A percentile compares a stretch with the other conserved stretches of the same genome.
Conservation (phyloP, 2,329 filamentous ascomycete genomes). For the Fusarium beomiforme region DNA sequence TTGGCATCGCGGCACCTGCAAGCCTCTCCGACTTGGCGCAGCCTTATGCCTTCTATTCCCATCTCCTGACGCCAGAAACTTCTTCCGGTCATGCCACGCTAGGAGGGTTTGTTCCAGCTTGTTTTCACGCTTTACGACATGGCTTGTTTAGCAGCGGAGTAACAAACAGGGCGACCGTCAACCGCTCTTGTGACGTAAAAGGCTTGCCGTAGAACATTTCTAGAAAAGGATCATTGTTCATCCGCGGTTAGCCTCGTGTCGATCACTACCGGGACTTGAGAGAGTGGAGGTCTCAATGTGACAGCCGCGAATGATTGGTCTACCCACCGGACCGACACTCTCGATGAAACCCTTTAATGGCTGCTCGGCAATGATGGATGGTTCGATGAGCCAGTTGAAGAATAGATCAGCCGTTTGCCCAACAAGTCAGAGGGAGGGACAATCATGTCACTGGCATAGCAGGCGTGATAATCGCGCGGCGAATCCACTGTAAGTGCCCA, state of each 20-base stretch:
- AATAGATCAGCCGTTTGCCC: background rate
- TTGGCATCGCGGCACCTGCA: constrained; percentile 1
- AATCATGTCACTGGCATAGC: constrained; percentile 11
- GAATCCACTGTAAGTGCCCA: constrained; percentile 4
- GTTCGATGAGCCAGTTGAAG: constrained; percentile 17
- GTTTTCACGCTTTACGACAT: background rate
- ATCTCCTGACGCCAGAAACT: background rate
- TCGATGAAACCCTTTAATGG: background rate
- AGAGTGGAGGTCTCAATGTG: background rate
- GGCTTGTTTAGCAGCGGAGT: background rate
- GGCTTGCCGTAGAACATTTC: constrained; percentile 26
- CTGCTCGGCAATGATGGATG: background rate
- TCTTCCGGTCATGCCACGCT: background rate
- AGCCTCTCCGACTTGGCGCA: background rate
- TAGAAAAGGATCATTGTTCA: constrained; percentile 28
- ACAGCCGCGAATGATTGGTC: constrained; percentile 1
- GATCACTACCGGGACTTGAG: constrained; percentile 16
- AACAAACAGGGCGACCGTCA: constrained; percentile 9
- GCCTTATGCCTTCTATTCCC: background rate
- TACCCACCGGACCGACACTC: constrained; percentile 14
- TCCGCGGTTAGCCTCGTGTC: constrained; percentile 3
- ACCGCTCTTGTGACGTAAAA: constrained; percentile 18
- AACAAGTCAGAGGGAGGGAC: background rate
- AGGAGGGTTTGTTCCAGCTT: background rate
- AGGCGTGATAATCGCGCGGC: constrained; percentile 12